Percentiles rank a stretch among this genome's conserved stretches.
phyloP scores from a whole-genome alignment of 495 filamentous ascomycete species.

The Penicillium parvum region DNA sequence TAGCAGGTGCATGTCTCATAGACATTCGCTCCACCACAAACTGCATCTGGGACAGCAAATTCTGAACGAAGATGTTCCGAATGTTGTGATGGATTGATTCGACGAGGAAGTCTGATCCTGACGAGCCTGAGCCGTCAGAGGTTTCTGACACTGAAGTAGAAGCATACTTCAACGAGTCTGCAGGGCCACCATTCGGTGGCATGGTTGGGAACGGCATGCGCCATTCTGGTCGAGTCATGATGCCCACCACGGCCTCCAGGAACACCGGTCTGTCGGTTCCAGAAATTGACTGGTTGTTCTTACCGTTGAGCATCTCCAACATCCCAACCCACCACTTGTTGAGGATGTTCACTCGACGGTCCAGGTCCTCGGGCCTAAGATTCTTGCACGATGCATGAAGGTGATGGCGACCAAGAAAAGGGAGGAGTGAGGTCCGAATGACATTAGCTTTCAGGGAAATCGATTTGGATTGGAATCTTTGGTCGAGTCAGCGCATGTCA shows the following conservation, averaged over 20 bases:
- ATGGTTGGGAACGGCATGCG: constrained; percentile 58
- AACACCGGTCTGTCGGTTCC: constrained; percentile 76
- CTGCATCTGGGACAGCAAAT: constrained; percentile 79
- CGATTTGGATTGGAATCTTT: constrained; percentile 70
- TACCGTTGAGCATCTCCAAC: constrained; percentile 77
- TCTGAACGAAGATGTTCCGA: constrained; percentile 83
- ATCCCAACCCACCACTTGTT: constrained; percentile 97
- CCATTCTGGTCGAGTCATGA: constrained; percentile 96
- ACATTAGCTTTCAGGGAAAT: constrained; percentile 75
- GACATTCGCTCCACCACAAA: constrained; percentile 93
- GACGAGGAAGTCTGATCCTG: constrained; percentile 70
- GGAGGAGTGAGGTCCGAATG: constrained; percentile 73
- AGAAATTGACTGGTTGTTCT: constrained; percentile 65
- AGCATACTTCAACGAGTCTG: constrained; percentile 32
- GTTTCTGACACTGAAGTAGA: constrained; percentile 39
- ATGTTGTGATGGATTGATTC: constrained; percentile 94
- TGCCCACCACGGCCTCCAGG: constrained; percentile 72
- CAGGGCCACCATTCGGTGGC: constrained; percentile 20
- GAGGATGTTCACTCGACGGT: constrained; percentile 74
- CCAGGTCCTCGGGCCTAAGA: constrained; percentile 76
- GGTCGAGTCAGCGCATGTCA: constrained; percentile 17
- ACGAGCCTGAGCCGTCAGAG: constrained; percentile 36
- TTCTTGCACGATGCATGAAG: constrained; percentile 65
- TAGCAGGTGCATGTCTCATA: constrained; percentile 80
- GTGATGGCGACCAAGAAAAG: constrained; percentile 71